These are phyloP conservation scores for Chamaecyparis obtusa DNA, from an alignment of 75 land plant species.

Conservation along the genomic window DNA sequence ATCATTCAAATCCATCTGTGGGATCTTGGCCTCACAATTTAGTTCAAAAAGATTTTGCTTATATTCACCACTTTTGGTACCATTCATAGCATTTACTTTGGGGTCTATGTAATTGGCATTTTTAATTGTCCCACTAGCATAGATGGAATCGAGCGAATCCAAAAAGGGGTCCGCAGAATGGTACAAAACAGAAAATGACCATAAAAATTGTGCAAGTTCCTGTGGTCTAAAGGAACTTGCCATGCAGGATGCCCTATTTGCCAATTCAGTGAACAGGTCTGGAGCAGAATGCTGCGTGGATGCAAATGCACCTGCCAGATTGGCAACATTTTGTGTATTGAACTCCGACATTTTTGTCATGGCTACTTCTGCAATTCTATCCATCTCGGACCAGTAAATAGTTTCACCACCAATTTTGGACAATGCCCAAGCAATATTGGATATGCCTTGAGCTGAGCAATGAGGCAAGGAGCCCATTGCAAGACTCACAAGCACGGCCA, in stretches of 20 bases:
- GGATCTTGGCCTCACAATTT: background rate
- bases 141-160: slow-evolving; percentile 50
- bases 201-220: slow-evolving; percentile 84
- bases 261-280: slow-evolving; percentile 52
- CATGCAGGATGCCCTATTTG: slow-evolving; percentile 52
- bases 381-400: slow-evolving; percentile 84
- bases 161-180: slow-evolving; percentile 64
- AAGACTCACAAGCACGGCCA: slow-evolving; percentile 76
- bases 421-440: slow-evolving; percentile 95
- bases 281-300: slow-evolving; percentile 88
- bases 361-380: slow-evolving; percentile 71
- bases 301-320: slow-evolving; percentile 94
- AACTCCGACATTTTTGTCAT: slow-evolving; percentile 61
- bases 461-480: slow-evolving; percentile 80
- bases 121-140: background rate
- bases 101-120: background rate
- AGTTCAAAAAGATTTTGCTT: background rate
- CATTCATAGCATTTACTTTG: background rate
- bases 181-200: slow-evolving; percentile 83
- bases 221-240: slow-evolving; percentile 53
- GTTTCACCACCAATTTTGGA: slow-evolving; percentile 90
- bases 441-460: slow-evolving; percentile 81
- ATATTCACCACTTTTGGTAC: background rate
- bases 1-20: slow-evolving; percentile 7
- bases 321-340: slow-evolving; percentile 92